Evolutionary conservation across 257 asterid genomes (phyloP).

Genomic region (Solanum chiquidenum): DNA sequence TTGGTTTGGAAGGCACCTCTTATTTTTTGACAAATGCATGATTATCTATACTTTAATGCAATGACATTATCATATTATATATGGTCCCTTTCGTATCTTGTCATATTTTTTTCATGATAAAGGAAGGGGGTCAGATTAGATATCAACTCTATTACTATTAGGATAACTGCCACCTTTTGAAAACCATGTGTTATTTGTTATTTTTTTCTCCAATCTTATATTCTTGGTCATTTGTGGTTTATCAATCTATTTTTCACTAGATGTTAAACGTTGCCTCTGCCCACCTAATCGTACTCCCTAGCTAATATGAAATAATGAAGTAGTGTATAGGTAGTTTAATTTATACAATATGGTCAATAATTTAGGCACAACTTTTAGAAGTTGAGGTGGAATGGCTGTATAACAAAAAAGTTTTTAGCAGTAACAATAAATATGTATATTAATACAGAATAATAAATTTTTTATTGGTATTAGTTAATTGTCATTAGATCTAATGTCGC

Average conservation of each 20-base stretch:
- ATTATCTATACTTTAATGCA: not conserved
- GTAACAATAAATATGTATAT: too few relatives aligned
- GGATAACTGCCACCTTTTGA: not conserved
- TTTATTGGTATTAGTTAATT: too few relatives aligned
- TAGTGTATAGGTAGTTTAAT: not conserved
- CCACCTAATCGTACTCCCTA: not conserved
- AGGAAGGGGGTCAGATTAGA: not conserved
- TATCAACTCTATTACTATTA: not conserved
- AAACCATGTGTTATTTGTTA: not conserved
- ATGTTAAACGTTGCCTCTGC: not conserved
- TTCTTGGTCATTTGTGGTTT: not conserved
- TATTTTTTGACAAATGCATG: not conserved
- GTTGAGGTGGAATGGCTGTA: not conserved
- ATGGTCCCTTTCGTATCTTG: not conserved
- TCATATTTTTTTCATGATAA: not conserved
- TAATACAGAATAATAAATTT: too few relatives aligned
- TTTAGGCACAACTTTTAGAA: not conserved
- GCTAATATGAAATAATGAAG: not conserved
- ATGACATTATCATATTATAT: not conserved
- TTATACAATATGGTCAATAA: not conserved
- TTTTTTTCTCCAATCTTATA: not conserved
- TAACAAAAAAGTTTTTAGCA: not conserved
- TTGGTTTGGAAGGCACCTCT: not conserved
- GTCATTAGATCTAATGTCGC: fast-evolving
- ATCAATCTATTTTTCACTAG: not conserved